Conservation (phyloP, 2,329 filamentous ascomycete genomes). For the Stachybotrys chlorohalonatus region DNA sequence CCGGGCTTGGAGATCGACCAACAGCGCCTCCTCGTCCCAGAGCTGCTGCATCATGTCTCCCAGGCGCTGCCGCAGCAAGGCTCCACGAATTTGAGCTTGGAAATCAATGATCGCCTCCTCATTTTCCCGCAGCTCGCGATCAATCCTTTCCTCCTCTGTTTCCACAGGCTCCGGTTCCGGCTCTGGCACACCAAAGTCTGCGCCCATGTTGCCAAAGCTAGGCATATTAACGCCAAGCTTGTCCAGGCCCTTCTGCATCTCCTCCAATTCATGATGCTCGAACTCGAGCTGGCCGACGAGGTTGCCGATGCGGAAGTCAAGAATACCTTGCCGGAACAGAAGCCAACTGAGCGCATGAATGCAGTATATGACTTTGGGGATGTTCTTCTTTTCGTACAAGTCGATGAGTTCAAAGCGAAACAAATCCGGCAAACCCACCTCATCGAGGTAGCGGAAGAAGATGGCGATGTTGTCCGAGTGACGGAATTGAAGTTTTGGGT, state of each 20-base stretch:
- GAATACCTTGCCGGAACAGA: constrained; percentile 88
- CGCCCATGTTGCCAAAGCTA: constrained; percentile 94
- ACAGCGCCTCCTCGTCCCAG: constrained; percentile 73
- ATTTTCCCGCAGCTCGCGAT: constrained; percentile 72
- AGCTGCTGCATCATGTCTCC: constrained; percentile 78
- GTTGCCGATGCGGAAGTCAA: constrained; percentile 94
- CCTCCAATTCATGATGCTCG: constrained; percentile 93
- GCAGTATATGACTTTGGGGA: constrained; percentile 98
- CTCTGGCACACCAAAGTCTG: constrained; percentile 78
- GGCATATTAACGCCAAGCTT: constrained; percentile 94
- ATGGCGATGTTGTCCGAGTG: constrained; percentile 97
- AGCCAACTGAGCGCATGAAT: constrained; percentile 96
- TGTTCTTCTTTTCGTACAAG: constrained; percentile 98
- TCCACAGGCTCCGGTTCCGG: constrained; percentile 70
- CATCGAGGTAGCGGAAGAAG: constrained; percentile 89
- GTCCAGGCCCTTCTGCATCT: constrained; percentile 93
- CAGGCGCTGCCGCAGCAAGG: constrained; percentile 65
- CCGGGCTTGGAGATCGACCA: constrained; percentile 76
- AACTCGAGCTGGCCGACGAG: constrained; percentile 94
- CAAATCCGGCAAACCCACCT: constrained; percentile 85
- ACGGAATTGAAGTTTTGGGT: constrained; percentile 79
- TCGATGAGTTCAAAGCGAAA: constrained; percentile 97
- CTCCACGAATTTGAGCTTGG: constrained; percentile 79
- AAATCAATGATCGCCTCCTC: constrained; percentile 66
- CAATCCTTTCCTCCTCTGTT: constrained; percentile 80